phyloP scores from a whole-genome alignment of 768 basidiomycete genomes.

The Lanmaoa rubissima region DNA sequence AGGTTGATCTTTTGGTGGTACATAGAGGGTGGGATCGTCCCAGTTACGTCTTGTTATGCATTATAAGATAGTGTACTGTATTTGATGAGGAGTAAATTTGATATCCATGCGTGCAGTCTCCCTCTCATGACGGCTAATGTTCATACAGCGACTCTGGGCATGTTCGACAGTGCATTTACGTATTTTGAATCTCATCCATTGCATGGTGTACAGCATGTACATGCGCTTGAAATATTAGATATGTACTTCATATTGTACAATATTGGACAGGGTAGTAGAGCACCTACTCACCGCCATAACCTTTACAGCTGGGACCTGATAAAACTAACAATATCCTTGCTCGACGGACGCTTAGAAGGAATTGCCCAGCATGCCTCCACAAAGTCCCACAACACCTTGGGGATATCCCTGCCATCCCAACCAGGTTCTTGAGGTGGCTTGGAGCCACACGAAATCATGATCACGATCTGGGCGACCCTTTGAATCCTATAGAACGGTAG shows the following conservation, averaged over 20 bases:
- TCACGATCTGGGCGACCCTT: conserved; percentile 23
- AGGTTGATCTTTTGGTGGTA: too few relatives aligned
- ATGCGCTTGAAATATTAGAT: neutral
- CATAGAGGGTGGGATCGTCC: too few relatives aligned
- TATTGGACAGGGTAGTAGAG: too few relatives aligned
- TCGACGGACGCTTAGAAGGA: conserved; percentile 18
- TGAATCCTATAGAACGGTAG: conserved; percentile 22
- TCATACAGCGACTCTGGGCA: neutral
- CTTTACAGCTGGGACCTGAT: conserved; percentile 1
- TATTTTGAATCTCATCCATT: neutral
- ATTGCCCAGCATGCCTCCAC: conserved; percentile 23
- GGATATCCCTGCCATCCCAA: conserved; percentile 27
- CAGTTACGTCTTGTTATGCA: too few relatives aligned
- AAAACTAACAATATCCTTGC: conserved; percentile 12
- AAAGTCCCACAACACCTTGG: conserved; percentile 24
- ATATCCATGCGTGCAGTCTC: neutral
- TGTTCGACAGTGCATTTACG: neutral
- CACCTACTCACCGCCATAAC: neutral
- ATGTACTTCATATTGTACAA: neutral
- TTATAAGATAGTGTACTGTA: too few relatives aligned
- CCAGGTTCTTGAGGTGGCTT: conserved; percentile 9
- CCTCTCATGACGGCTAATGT: neutral
- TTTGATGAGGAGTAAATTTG: too few relatives aligned
- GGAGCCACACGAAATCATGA: conserved; percentile 14
- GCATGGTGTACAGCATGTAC: neutral